Evolutionary conservation across 192 early-diverging fungal genomes (phyloP).

Genomic region (Lobosporangium transversale): DNA sequence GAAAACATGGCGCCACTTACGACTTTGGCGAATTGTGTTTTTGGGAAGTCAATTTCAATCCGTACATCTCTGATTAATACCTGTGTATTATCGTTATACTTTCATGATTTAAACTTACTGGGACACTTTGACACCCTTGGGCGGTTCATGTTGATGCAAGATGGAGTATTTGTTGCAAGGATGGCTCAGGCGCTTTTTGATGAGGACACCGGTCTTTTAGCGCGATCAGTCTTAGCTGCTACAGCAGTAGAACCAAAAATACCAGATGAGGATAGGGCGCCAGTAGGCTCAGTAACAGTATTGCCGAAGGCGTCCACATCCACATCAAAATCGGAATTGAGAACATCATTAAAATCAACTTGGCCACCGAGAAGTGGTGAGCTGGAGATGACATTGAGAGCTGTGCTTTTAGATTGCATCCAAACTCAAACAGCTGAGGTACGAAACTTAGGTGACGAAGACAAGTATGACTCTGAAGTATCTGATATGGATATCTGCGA

Average conservation of each 20-base stretch:
- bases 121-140: conserved; percentile 53
- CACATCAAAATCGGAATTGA: too few relatives aligned
- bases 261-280: background rate
- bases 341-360: background rate
- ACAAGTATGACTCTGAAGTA: background rate
- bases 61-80: conserved; percentile 51
- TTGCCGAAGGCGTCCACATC: too few relatives aligned
- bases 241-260: conserved; percentile 1
- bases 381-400: conserved; percentile 46
- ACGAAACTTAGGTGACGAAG: too few relatives aligned
- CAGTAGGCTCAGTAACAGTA: conserved; percentile 48
- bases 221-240: conserved; percentile 11
- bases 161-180: conserved; percentile 55
- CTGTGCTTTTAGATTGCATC: conserved; percentile 51
- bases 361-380: conserved; percentile 56
- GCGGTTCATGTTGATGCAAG: conserved; percentile 54
- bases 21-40: conserved; percentile 27
- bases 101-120: conserved; percentile 56
- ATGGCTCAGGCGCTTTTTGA: conserved; percentile 52
- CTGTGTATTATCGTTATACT: conserved; percentile 58
- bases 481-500: conserved; percentile 23
- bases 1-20: conserved; percentile 45
- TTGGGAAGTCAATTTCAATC: conserved; percentile 35
- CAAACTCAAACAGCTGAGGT: too few relatives aligned
- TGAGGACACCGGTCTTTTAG: conserved; percentile 45